Evolutionary conservation across 805 yeast species (phyloP), one percentile per base, ranked within the genome.

Genomic region (Sporopachydermia lactativora): DNA sequence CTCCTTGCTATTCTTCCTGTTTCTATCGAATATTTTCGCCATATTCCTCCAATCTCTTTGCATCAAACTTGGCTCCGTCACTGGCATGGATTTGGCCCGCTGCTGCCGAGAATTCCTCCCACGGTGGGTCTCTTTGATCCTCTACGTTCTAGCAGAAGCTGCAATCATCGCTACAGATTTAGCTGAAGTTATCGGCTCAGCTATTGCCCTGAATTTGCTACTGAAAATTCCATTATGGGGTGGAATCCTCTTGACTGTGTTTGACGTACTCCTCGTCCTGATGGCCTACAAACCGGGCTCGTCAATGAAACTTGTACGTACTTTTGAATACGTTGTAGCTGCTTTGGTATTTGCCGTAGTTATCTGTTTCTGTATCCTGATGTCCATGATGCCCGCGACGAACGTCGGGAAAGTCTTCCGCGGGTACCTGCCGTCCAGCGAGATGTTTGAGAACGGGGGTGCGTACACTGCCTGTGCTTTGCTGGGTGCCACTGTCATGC

Each of bases 101-200:
- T 80, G 79, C 59, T 86, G 96, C 60, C 70, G 84, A 38, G 73
- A 70, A 38, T 83, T 86, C 58, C 61, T 88, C 35, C 79, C 88
- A 2, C 65, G 60, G 41, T 68, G 68, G 44, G 51, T 81, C 19
- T 47, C 59, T 24, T 43, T 55, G 31, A 51, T 69, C 19, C 60
- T 86, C 17, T 88, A 89, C 56, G 55, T 77, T 2, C 67, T 88
- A 45, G 94, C 96, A 0, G 97, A 89, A 53, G 61, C 80, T 15
- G 94, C 97, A 15, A 89, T 89, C 44, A 77, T 89, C 36, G 96
- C 96, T 2, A 89, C 97, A 0, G 98, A 89, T 61, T 70, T 92
- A 47, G 96, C 98, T 1, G 97, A 89, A 56, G 95, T 89, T 28
- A 89, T 92, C 17, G 98, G 98, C n/a, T 84, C 96, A 3, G 96